A percentile compares a stretch with the other conserved stretches of the same genome.
These are phyloP conservation scores for Aphanoascus verrucosus DNA, from an alignment of 2,329 filamentous ascomycete species.

Conservation along the genomic window DNA sequence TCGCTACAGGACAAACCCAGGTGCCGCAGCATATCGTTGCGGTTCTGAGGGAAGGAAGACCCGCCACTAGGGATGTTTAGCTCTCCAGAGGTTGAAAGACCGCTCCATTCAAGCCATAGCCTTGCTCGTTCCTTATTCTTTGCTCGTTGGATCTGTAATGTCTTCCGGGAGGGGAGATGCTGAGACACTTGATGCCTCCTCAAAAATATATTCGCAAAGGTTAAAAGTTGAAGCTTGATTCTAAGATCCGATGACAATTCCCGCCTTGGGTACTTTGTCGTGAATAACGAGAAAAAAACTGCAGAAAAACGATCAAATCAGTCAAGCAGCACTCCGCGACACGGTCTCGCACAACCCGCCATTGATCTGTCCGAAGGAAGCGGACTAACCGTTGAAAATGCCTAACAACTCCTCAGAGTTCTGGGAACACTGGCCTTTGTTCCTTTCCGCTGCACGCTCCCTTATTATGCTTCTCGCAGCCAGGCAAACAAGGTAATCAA, in stretches of 20 bases:
- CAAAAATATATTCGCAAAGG: constrained; percentile 38
- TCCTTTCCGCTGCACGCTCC: constrained; percentile 18
- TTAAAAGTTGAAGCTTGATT: constrained; percentile 41
- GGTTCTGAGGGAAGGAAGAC: constrained; percentile 20
- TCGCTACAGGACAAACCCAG: constrained; percentile 22
- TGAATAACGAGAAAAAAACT: constrained; percentile 39
- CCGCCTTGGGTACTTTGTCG: constrained; percentile 29
- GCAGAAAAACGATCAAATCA: constrained; percentile 9
- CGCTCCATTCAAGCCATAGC: constrained; percentile 6
- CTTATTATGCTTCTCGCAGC: constrained; percentile 36
- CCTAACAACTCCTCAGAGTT: constrained; percentile 17
- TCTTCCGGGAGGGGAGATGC: constrained; percentile 25
- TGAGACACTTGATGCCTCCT: constrained; percentile 34
- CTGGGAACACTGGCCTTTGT: neutral
- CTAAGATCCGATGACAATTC: constrained; percentile 31
- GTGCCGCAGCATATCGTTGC: constrained; percentile 20
- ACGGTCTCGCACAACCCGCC: too few relatives aligned
- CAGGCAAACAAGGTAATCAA: constrained; percentile 46
- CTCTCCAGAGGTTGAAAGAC: neutral
- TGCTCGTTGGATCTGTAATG: constrained; percentile 22
- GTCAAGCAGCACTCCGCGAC: neutral
- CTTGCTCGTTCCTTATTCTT: constrained; percentile 15
- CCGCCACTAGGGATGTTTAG: neutral
- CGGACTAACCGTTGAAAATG: constrained; percentile 23
- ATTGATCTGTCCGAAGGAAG: neutral